A percentile compares a stretch with the other conserved stretches of the same genome.
These are phyloP conservation scores for Mortierella sp. DNA, from an alignment of 371 early-diverging fungal species.

Conservation along the genomic window DNA sequence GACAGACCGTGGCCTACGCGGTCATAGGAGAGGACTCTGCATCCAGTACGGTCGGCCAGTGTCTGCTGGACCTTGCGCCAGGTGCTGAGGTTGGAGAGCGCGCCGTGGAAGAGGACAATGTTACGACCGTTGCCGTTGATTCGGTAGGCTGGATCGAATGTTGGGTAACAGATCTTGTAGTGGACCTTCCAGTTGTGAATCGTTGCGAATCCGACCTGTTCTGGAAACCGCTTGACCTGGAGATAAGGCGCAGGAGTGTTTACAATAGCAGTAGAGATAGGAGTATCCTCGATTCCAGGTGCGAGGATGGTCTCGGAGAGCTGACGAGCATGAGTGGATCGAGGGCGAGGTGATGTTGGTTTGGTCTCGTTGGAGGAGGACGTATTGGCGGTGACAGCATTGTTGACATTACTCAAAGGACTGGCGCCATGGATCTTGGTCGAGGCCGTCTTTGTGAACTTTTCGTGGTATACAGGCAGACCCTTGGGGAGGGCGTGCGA, in stretches of 20 bases:
- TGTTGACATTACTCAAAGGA: conserved; percentile 26
- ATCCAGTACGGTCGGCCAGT: conserved; percentile 35
- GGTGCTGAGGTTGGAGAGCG: conserved; percentile 29
- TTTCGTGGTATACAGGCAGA: conserved; percentile 34
- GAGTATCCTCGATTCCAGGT: not conserved
- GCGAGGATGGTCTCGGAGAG: conserved; percentile 5
- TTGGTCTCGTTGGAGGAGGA: not conserved
- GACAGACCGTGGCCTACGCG: conserved; percentile 33
- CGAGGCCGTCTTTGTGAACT: conserved; percentile 23
- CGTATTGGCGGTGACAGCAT: conserved; percentile 29
- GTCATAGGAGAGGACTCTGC: conserved; percentile 35
- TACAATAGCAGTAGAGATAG: not conserved
- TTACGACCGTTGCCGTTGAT: conserved; percentile 42
- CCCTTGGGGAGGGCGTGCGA: conserved; percentile 20
- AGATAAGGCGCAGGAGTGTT: not conserved
- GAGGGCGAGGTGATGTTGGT: not conserved
- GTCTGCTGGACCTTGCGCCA: conserved; percentile 42
- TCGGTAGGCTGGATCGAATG: conserved; percentile 27
- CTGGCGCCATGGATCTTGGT: conserved; percentile 32
- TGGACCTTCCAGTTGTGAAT: conserved; percentile 34
- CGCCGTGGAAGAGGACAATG: conserved; percentile 39
- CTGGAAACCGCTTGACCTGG: conserved; percentile 22
- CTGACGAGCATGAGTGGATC: conserved; percentile 7
- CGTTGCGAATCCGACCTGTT: conserved; percentile 27
- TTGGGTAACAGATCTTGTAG: conserved; percentile 37